Evolutionary conservation across 441 rosid species (phyloP).

Genomic region (Mallotus japonicus): DNA sequence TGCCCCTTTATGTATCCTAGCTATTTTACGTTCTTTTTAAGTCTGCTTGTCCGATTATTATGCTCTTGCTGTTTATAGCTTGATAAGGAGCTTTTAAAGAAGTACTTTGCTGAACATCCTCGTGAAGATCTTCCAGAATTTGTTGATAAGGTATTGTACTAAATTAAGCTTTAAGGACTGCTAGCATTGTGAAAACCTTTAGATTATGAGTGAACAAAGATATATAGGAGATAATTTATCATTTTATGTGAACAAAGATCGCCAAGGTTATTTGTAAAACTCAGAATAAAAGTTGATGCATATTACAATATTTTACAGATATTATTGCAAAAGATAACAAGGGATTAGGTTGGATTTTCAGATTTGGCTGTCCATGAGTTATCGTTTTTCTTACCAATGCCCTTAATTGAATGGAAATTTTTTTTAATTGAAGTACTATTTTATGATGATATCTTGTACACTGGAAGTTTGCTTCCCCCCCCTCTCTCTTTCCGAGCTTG

Average conservation of each 20-base stretch:
- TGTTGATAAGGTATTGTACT: slow-evolving; percentile 52
- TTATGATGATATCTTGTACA: neutral
- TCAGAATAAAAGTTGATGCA: neutral
- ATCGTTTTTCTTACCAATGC: neutral
- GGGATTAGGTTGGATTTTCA: neutral
- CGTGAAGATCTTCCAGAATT: slow-evolving; percentile 55
- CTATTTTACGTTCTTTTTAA: slow-evolving; percentile 14
- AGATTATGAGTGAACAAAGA: neutral
- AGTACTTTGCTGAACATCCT: slow-evolving; percentile 66
- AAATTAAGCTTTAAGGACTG: slow-evolving; percentile 14
- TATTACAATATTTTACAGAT: neutral
- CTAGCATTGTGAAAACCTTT: neutral
- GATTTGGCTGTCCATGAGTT: neutral
- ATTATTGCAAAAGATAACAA: neutral
- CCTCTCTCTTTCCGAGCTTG: neutral
- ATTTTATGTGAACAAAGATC: neutral
- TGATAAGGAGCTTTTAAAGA: slow-evolving; percentile 74
- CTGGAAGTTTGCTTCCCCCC: neutral
- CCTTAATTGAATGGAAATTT: neutral
- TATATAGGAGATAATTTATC: neutral
- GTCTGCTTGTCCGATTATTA: neutral
- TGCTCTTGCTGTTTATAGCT: slow-evolving; percentile 53
- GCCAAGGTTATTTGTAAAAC: neutral
- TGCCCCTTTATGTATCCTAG: neutral
- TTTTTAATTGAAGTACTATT: slow-evolving; percentile 6